A percentile compares a stretch with the other conserved stretches of the same genome.
phyloP scores from a whole-genome alignment of 225 moss, liverwort and hornwort genomes.

The Polytrichum formosum region DNA sequence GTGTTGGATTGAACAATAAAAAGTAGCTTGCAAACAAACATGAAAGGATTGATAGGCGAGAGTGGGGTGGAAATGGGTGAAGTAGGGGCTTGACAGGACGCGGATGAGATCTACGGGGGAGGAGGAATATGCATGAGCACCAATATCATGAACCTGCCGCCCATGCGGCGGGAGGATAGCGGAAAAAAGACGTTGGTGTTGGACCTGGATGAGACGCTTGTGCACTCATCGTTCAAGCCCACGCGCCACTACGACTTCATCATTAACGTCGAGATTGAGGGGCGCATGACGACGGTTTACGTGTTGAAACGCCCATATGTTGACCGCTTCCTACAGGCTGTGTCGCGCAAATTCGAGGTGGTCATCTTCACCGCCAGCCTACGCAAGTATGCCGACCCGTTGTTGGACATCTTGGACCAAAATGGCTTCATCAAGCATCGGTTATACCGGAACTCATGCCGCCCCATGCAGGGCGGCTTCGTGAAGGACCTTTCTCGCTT shows the following conservation, averaged over 20 bases:
- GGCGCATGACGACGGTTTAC: constrained; percentile 71
- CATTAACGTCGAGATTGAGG: constrained; percentile 88
- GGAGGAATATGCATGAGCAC: background rate
- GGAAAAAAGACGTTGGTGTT: constrained; percentile 90
- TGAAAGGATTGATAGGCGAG: no score
- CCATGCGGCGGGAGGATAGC: constrained; percentile 68
- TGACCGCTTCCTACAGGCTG: constrained; percentile 70
- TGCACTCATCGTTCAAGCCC: constrained; percentile 95
- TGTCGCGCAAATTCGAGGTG: constrained; percentile 72
- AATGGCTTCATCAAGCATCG: constrained; percentile 53
- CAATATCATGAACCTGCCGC: constrained; percentile 69
- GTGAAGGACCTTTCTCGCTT: constrained; percentile 84
- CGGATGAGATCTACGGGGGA: background rate
- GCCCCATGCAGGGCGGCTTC: constrained; percentile 79
- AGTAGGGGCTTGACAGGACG: no score
- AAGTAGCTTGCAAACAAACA: no score
- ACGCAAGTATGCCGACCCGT: constrained; percentile 88
- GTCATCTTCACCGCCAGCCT: constrained; percentile 92
- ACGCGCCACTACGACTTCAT: constrained; percentile 78
- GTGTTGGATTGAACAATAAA: no score
- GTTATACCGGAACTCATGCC: constrained; percentile 85
- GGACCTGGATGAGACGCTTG: constrained; percentile 91
- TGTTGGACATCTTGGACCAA: constrained; percentile 71
- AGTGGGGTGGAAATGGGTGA: no score
- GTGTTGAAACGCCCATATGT: constrained; percentile 86